Percentiles rank a stretch among this genome's conserved stretches.
Evolutionary conservation across 208 protist genomes (phyloP).

Genomic region (Trypanosoma platydactyli): DNA sequence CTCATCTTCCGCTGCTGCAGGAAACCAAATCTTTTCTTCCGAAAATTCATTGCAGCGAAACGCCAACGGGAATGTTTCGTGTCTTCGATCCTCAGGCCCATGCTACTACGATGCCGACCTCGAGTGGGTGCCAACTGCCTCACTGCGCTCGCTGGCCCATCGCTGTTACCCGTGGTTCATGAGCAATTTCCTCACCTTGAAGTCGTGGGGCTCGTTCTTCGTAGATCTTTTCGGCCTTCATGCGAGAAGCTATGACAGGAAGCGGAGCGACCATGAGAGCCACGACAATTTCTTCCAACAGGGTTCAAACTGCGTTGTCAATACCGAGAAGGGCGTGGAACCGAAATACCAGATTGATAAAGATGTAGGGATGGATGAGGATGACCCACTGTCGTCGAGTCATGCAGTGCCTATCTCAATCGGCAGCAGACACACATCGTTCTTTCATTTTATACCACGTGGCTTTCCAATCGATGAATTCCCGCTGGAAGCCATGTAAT

Average conservation of each 20-base stretch:
- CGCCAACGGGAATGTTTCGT: not conserved
- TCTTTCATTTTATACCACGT: not conserved
- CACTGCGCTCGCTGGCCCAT: not conserved
- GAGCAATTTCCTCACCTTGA: not conserved
- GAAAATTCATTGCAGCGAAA: not conserved
- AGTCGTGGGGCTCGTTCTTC: not conserved
- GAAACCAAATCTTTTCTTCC: too few species aligned
- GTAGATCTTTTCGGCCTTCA: constrained; percentile 5
- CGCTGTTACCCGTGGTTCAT: constrained; percentile 2
- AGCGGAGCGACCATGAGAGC: not conserved
- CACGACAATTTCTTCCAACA: too few species aligned
- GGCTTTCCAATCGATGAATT: constrained; percentile 25
- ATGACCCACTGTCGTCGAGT: too few species aligned
- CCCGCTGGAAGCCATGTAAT: not conserved
- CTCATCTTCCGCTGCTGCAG: too few species aligned
- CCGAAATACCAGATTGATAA: not conserved
- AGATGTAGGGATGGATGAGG: not conserved
- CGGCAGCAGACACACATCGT: too few species aligned
- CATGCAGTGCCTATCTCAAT: too few species aligned
- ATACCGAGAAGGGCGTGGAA: not conserved
- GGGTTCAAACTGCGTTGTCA: not conserved
- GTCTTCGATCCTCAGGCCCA: not conserved
- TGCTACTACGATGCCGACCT: constrained; percentile 16
- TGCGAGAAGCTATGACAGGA: constrained; percentile 13
- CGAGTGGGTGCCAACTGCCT: constrained; percentile 12